Conservation (phyloP, 495 filamentous ascomycete genomes). For the Penicillium psychrofluorescens region DNA sequence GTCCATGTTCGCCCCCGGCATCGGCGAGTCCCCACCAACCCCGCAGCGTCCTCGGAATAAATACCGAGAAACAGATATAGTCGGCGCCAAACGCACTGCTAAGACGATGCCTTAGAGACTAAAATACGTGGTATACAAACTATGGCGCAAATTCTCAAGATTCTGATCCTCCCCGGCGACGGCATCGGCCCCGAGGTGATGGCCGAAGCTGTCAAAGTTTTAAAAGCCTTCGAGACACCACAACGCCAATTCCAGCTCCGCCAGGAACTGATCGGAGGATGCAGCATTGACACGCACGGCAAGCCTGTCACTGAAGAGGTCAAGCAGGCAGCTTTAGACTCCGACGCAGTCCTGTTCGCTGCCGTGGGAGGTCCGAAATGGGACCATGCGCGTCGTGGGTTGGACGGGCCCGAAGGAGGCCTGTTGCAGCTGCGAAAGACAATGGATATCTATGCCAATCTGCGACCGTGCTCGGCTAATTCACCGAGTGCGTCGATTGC, state of each 20-base stretch:
- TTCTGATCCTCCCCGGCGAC: conserved; percentile 48
- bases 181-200: conserved; percentile 51
- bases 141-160: conserved; percentile 29
- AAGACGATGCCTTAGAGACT: background rate
- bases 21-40: background rate
- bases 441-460: conserved; percentile 45
- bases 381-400: conserved; percentile 32
- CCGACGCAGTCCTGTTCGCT: conserved; percentile 44
- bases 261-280: conserved; percentile 41
- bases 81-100: background rate
- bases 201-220: conserved; percentile 44
- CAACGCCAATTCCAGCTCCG: conserved; percentile 32
- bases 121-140: background rate
- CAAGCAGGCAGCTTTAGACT: conserved; percentile 30
- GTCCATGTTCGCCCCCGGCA: conserved; percentile 8
- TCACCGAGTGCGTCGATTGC: conserved; percentile 31
- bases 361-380: conserved; percentile 46
- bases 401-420: conserved; percentile 40
- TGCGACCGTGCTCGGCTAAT: conserved; percentile 39
- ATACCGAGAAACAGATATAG: conserved; percentile 14
- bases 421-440: conserved; percentile 37
- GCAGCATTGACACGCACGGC: conserved; percentile 39
- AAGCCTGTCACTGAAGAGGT: conserved; percentile 38
- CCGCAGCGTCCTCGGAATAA: conserved; percentile 6
- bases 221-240: conserved; percentile 36